Base-by-base conservation (phyloP, 192 early-diverging fungal species). In the Umbelopsis sp. region DNA sequence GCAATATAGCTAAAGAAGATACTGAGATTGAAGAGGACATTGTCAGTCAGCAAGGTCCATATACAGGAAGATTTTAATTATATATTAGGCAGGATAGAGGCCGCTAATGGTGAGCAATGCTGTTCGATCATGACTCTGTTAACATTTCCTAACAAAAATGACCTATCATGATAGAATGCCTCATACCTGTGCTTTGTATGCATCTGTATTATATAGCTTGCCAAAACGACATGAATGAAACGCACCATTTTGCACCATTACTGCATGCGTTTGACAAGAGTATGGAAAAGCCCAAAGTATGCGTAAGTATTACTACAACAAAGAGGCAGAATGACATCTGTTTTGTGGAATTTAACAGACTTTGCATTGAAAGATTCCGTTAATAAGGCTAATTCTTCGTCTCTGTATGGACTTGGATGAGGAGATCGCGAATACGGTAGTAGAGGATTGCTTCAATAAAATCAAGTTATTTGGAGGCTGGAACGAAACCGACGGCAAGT, bases 381-480 rank as follows among this genome's bases (percentile, higher is more conserved):
- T 45, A 22, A 24, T 50, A 12, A 62, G 1, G 41, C 62, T 70
- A 12, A n/a, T 44, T 20, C 47, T 21, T 65, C 74, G 31, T 4
- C 14, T 16, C 25, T 34, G 44, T 69, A 69, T 20, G 21, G 17
- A 45, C 38, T 7, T 1, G 21, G 56, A 24, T 47, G 68, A n/a
- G 24, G 44, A 32, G 12, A 45, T 8, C 47, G 16, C 47, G 5
- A 41, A 4, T 41, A 41, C 20, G 16, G 20, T 49, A 5, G 16
- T n/a, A 49, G 47, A 62, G 31, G 26, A 32, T 1, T 62, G 56
- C 31, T 32, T 62, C 26, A 17, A n/a, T n/a, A 20, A 20, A 62
- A 62, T 62, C 31, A 29, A n/a, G 26, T 4, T 36, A 2, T 75
- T 71, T 75, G 74, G 74, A 7, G 44, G 34, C 20, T 75, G 74